A percentile compares a stretch with the other conserved stretches of the same genome.
Evolutionary conservation across 768 basidiomycete species (phyloP).

Genomic region (Stropharia rugosoannulata): DNA sequence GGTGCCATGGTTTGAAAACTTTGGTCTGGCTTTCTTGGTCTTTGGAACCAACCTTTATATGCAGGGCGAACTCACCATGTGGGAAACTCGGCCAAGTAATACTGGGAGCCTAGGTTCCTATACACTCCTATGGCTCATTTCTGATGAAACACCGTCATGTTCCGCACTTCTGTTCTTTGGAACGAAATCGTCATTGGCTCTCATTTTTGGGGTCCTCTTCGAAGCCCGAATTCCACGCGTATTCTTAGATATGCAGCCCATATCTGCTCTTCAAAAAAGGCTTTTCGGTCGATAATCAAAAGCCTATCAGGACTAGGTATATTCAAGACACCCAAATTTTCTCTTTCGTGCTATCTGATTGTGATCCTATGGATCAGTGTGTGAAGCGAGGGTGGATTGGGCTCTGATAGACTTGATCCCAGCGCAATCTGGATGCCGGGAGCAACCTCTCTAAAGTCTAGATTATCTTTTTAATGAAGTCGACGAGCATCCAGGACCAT

Average conservation of each 20-base stretch:
- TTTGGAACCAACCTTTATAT: neutral
- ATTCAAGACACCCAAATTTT: too few relatives aligned
- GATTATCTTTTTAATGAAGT: neutral
- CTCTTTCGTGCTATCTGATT: too few relatives aligned
- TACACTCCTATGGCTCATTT: conserved; percentile 12
- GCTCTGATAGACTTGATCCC: too few relatives aligned
- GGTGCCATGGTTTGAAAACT: conserved; percentile 21
- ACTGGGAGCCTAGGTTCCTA: neutral
- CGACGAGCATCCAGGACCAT: neutral
- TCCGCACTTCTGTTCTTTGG: neutral
- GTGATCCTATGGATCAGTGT: too few relatives aligned
- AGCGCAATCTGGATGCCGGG: neutral
- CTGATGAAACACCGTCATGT: conserved; percentile 2
- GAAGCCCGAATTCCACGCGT: neutral
- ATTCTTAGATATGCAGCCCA: neutral
- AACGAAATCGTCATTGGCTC: neutral
- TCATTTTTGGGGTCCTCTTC: neutral
- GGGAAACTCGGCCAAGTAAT: conserved; percentile 6
- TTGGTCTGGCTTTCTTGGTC: neutral
- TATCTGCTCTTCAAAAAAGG: too few relatives aligned
- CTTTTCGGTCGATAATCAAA: too few relatives aligned
- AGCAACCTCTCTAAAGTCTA: neutral
- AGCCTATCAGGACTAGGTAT: too few relatives aligned
- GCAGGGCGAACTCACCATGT: neutral
- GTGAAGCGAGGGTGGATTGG: too few relatives aligned